Base-by-base conservation (phyloP, 805 yeast genomes). In the Zygotorulaspora danielsina region DNA sequence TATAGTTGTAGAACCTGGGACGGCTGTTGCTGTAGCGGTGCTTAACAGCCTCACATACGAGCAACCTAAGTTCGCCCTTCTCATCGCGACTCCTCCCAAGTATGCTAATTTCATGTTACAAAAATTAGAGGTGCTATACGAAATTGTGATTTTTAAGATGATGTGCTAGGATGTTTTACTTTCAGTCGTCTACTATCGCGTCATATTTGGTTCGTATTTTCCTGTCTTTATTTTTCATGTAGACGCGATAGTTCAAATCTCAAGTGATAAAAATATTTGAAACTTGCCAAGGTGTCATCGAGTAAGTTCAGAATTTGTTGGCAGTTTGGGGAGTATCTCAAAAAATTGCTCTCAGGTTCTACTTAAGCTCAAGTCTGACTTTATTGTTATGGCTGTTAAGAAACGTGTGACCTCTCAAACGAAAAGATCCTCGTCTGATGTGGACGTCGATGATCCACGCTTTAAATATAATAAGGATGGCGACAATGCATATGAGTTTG, bases 381-480 rank as follows among this genome's bases (percentile, higher is more conserved):
- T 8, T 10, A 6, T 15, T 15, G 31, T 19, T 16, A 39, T 39
- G 43, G 39, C 32, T 19, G 17, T 30, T 4, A 39, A 32, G 36
- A 39, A 39, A 26, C 43, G 43, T 18, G 12, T 16, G 28, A 19
- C 32, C 12, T 16, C 39, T 34, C 35, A 34, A 25, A 13, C 26
- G 13, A n/a, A 22, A 16, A 10, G 21, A 10, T 31, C 29, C 5
- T 29, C 35, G 20, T 32, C 39, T 22, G 20, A 12, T 18, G 36
- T 36, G 15, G 57, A 53, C 34, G 54, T 50, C 3, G 59, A 54
- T 32, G 59, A 54, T 17, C 37, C 50, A 1, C 49, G 49, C 10
- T 48, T 54, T 16, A 59, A 53, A 29, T 63, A 61, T 31, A 42
- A 53, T 3, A 58, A 54, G 37, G 31, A 19, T 16, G 35, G 39